Conservation (phyloP, 345 rosid genomes). For the Camelina sativa region DNA sequence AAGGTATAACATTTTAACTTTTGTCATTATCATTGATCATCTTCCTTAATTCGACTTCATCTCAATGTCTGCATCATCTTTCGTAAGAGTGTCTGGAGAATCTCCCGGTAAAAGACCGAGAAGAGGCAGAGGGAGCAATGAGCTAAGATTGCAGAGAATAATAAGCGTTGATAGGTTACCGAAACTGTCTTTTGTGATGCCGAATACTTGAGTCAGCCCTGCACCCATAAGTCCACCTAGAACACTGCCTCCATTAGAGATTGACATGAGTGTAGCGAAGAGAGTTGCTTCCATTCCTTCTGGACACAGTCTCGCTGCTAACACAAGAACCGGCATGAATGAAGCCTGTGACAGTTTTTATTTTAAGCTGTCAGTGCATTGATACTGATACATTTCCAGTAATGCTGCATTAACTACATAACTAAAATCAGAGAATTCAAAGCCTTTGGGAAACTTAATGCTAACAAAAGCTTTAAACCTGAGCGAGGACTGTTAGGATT, state of each 20-base stretch:
- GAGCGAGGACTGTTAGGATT: slow-evolving; percentile 86
- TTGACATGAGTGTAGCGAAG: slow-evolving; percentile 94
- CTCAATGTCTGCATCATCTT: slow-evolving; percentile 66
- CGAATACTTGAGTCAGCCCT: slow-evolving; percentile 78
- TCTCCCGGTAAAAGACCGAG: slow-evolving; percentile 78
- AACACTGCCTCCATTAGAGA: slow-evolving; percentile 90
- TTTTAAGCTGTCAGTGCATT: background rate
- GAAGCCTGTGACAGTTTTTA: slow-evolving; percentile 62
- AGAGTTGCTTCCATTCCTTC: slow-evolving; percentile 99
- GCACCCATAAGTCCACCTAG: slow-evolving; percentile 92
- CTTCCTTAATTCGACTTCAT: slow-evolving; percentile 71
- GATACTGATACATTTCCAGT: background rate
- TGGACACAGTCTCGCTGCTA: slow-evolving; percentile 90
- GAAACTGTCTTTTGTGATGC: slow-evolving; percentile 80
- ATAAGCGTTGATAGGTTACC: slow-evolving; percentile 68
- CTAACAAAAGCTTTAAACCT: slow-evolving; percentile 47
- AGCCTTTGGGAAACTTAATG: slow-evolving; percentile 16
- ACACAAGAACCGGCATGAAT: slow-evolving; percentile 95
- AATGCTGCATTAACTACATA: background rate
- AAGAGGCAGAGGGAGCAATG: slow-evolving; percentile 92
- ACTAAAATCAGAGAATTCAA: background rate
- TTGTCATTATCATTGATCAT: background rate
- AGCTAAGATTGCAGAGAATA: slow-evolving; percentile 92
- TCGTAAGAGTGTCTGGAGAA: slow-evolving; percentile 44
- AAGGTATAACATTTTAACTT: slow-evolving; percentile 14